A percentile compares a stretch with the other conserved stretches of the same genome.
phyloP scores from a whole-genome alignment of 2,329 filamentous ascomycete species.

The Diaporthe destruens region DNA sequence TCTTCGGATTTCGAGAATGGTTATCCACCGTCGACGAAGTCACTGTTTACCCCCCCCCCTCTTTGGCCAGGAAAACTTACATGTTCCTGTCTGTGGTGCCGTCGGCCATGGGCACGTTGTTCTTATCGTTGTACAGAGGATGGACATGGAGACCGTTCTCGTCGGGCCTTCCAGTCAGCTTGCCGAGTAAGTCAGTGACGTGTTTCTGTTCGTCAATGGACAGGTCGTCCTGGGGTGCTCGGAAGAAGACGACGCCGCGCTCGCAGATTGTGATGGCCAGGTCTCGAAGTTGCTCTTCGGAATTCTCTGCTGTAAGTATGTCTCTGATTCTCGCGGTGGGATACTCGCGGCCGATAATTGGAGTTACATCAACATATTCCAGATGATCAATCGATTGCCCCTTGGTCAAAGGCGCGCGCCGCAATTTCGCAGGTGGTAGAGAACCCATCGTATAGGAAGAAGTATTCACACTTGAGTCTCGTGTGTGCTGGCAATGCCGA shows the following conservation, averaged over 20 bases:
- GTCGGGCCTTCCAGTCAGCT: constrained; percentile 49
- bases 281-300: constrained; percentile 50
- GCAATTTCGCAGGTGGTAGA: not conserved
- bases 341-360: constrained; percentile 52
- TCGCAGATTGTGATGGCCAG: constrained; percentile 53
- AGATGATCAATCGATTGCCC: constrained; percentile 46
- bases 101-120: constrained; percentile 53
- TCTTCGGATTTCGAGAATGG: constrained; percentile 44
- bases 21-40: constrained; percentile 19
- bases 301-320: constrained; percentile 49
- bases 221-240: constrained; percentile 49
- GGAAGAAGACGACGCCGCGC: constrained; percentile 51
- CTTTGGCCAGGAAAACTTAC: constrained; percentile 43
- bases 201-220: constrained; percentile 51
- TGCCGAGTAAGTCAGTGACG: constrained; percentile 50
- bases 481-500: not conserved
- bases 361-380: constrained; percentile 50
- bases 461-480: not conserved
- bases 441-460: not conserved
- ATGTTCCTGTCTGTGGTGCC: constrained; percentile 53
- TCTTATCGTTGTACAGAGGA: constrained; percentile 52
- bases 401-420: constrained; percentile 4
- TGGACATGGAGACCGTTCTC: constrained; percentile 51
- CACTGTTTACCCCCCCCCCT: too few species aligned
- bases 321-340: constrained; percentile 43